Evolutionary conservation across 2,329 filamentous ascomycete species (phyloP), one percentile per base, ranked within the genome.

Genomic region (Colletotrichum sp.): DNA sequence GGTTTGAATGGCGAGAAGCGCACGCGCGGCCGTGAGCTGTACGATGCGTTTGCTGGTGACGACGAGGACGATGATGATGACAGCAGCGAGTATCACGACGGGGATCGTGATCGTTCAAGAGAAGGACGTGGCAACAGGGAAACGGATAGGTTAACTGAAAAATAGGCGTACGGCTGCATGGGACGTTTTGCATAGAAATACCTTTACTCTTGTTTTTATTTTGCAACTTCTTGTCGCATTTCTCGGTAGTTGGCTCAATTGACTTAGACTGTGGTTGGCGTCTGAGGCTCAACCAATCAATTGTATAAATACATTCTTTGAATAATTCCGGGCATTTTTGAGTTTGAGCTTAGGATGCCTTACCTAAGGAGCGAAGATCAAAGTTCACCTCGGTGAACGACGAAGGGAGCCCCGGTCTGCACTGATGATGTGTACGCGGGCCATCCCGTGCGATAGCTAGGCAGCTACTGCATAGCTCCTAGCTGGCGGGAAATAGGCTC

Each of bases 31-130:
- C 96, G 96, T 32, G 96, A 99, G 87, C 87, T 99, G 60, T 99
- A 99, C 84, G 97, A 99, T 88, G 97, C 97, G 6, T 99, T 99
- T 89, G 97, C 97, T 0, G 96, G 95, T 18, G 96, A 96, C 68
- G 92, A 91, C 76, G 90, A 91, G 28, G 96, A 96, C 74, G 96
- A 97, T 73, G 94, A 89, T 72, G 88, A 88, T 36, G 85, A 87
- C 52, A 87, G 86, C 6, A 83, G 81, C 62, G 88, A 87, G 16
- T 87, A 88, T 49, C 73, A 75, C 71, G 75, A 78, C 59, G 39
- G 80, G 80, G 66, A 75, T 26, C 74, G 64, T 30, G 80, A 82
- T 57, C 79, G 79, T 12, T 74, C 74, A 59, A 76, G 74, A 74
- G 74, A 76, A 7, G 65, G 70, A 28, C 63, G 65, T 66, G 81